These are phyloP conservation scores for Globisporangium carolinianum DNA, from an alignment of 352 stramenopile species.

Conservation along the genomic window DNA sequence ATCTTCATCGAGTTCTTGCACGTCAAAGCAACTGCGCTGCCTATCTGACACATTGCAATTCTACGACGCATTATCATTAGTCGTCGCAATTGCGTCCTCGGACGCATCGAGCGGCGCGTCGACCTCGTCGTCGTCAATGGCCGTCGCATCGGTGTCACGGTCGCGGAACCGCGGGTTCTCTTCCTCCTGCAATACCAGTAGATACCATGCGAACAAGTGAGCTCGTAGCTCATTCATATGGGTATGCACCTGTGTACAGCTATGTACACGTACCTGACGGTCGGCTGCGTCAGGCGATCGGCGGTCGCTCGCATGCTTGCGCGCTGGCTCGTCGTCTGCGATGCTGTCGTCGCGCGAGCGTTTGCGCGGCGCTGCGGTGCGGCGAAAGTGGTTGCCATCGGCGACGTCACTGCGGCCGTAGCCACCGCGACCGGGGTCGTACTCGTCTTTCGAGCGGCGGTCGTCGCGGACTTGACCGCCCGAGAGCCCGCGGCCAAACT, in stretches of 20 bases:
- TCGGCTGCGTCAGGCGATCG: slow-evolving; percentile 13
- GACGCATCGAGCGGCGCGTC: too few relatives aligned
- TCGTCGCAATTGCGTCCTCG: too few relatives aligned
- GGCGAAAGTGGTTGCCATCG: slow-evolving; percentile 67
- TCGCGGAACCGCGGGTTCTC: slow-evolving; percentile 60
- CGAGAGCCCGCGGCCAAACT: slow-evolving; percentile 79
- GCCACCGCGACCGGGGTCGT: slow-evolving; percentile 70
- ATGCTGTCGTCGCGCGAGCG: slow-evolving; percentile 49
- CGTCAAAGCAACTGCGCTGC: too few relatives aligned
- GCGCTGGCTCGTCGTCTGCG: slow-evolving; percentile 29
- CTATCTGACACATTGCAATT: too few relatives aligned
- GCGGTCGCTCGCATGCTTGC: slow-evolving; percentile 24
- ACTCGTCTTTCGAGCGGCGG: slow-evolving; percentile 79
- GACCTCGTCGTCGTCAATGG: slow-evolving; percentile 12
- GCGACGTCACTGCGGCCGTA: slow-evolving; percentile 66
- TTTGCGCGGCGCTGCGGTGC: slow-evolving; percentile 39
- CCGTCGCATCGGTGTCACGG: slow-evolving; percentile 28
- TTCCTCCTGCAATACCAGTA: slow-evolving; percentile 20
- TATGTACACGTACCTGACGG: slow-evolving; percentile 7
- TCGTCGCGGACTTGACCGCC: slow-evolving; percentile 84
- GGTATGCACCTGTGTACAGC: too few relatives aligned
- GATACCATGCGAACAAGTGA: background rate
- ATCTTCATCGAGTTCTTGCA: too few relatives aligned
- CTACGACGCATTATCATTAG: too few relatives aligned
- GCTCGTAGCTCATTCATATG: background rate